Evolutionary conservation across 306 rosid species (phyloP).

Genomic region (Abrus precatorius): DNA sequence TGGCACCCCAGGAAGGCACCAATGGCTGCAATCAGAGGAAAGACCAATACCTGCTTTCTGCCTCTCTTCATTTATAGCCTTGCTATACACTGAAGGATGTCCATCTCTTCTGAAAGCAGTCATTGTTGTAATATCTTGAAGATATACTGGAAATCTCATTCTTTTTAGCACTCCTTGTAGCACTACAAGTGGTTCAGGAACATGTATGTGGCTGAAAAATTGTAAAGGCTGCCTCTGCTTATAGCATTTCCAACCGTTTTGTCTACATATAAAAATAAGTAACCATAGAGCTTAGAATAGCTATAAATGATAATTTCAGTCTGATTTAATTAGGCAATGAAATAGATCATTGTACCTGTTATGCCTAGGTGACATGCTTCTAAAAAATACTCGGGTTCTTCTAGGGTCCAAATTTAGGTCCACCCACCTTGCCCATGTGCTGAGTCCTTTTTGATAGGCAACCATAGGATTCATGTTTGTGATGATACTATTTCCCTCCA

Average conservation of each 20-base stretch:
- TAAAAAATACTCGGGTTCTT: constrained; percentile 72
- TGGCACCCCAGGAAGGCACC: constrained; percentile 99
- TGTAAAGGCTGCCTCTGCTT: constrained; percentile 84
- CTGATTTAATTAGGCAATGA: constrained; percentile 22
- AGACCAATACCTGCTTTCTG: constrained; percentile 59
- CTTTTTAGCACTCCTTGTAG: constrained; percentile 77
- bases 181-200: constrained; percentile 78
- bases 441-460: constrained; percentile 95
- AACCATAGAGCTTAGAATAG: constrained; percentile 20
- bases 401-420: constrained; percentile 81
- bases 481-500: constrained; percentile 70
- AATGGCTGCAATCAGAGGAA: constrained; percentile 98
- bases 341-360: constrained; percentile 70
- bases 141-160: constrained; percentile 91
- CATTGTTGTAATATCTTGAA: constrained; percentile 85
- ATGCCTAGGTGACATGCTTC: constrained; percentile 97
- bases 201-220: constrained; percentile 77
- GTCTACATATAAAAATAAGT: constrained; percentile 54
- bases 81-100: constrained; percentile 88
- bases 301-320: neutral
- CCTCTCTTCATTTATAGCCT: constrained; percentile 64
- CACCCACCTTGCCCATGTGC: constrained; percentile 98
- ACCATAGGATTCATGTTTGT: constrained; percentile 88
- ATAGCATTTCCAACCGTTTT: constrained; percentile 96
- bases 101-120: constrained; percentile 90